A percentile compares a stretch with the other conserved stretches of the same genome.
phyloP scores from a whole-genome alignment of 1,284 basidiomycete genomes.

The Sanguinoderma infundibulare region DNA sequence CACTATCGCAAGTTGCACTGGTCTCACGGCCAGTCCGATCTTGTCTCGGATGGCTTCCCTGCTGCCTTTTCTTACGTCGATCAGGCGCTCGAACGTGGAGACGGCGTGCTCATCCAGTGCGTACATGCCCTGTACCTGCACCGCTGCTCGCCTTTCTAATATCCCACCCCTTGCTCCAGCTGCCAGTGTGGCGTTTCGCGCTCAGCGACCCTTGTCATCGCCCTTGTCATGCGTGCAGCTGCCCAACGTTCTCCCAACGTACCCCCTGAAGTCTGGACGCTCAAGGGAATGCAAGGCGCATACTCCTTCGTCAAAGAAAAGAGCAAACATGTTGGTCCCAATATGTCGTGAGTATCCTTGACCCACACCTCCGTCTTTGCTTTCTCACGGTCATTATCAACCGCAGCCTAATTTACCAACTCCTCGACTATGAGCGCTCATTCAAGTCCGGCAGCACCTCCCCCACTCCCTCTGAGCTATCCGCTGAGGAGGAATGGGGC shows the following conservation, averaged over 20 bases:
- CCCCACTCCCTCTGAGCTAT: constrained; percentile 54
- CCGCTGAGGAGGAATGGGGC: constrained; percentile 85
- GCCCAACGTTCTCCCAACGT: constrained; percentile 70
- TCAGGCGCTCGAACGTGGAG: constrained; percentile 69
- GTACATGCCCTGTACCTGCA: constrained; percentile 39
- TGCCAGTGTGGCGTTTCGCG: constrained; percentile 97
- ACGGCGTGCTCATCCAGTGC: constrained; percentile 88
- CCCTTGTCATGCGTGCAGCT: constrained; percentile 94
- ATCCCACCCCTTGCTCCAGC: constrained; percentile 43
- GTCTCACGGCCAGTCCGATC: constrained; percentile 92
- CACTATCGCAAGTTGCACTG: constrained; percentile 93
- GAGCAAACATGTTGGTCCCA: constrained; percentile 89
- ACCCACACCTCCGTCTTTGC: constrained; percentile 8
- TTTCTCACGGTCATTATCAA: constrained; percentile 11
- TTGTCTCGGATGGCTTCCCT: constrained; percentile 80
- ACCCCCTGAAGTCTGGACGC: constrained; percentile 75
- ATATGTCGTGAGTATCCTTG: constrained; percentile 83
- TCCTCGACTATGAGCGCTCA: constrained; percentile 91
- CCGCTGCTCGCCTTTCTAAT: constrained; percentile 7
- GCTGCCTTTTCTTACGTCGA: constrained; percentile 85
- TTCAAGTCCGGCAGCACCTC: constrained; percentile 59
- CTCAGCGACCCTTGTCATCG: constrained; percentile 92
- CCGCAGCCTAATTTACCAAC: constrained; percentile 90
- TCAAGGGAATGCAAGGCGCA: constrained; percentile 91
- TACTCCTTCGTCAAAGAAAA: constrained; percentile 92